Evolutionary conservation across 2,329 filamentous ascomycete genomes (phyloP).

Genomic region (Clarireedia paspali): DNA sequence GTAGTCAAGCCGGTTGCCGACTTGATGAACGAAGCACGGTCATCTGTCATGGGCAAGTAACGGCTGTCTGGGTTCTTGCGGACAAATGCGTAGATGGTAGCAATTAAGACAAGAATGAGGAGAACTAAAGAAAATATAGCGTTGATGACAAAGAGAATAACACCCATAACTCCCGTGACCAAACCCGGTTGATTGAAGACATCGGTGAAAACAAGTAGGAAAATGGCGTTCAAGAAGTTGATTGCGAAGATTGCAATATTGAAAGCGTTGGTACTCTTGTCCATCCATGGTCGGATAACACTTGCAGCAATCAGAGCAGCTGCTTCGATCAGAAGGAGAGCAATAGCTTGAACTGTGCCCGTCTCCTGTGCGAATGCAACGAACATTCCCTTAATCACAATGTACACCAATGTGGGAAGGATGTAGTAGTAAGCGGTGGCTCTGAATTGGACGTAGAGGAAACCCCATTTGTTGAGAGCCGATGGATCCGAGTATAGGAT

Average conservation of each 20-base stretch:
- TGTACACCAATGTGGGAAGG: conserved; percentile 68
- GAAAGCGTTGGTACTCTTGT: conserved; percentile 95
- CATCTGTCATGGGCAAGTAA: conserved; percentile 95
- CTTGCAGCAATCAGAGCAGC: conserved; percentile 68
- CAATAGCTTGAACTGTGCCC: conserved; percentile 69
- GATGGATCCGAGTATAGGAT: conserved; percentile 95
- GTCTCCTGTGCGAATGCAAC: conserved; percentile 70
- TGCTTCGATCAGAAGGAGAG: conserved; percentile 76
- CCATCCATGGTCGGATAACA: conserved; percentile 91
- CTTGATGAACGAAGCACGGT: conserved; percentile 96
- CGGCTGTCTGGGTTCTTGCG: conserved; percentile 91
- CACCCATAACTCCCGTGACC: conserved; percentile 80
- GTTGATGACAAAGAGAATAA: conserved; percentile 83
- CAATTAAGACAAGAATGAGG: conserved; percentile 72
- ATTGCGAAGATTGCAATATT: conserved; percentile 87
- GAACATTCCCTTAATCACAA: conserved; percentile 83
- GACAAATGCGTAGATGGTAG: conserved; percentile 71
- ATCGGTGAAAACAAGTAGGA: conserved; percentile 80
- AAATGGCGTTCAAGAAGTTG: conserved; percentile 87
- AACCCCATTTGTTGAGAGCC: conserved; percentile 94
- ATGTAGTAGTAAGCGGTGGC: conserved; percentile 96
- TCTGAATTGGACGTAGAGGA: conserved; percentile 94
- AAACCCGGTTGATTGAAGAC: conserved; percentile 78
- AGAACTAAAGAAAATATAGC: conserved; percentile 76
- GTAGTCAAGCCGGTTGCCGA: conserved; percentile 82